Conservation (phyloP, 768 basidiomycete species). For the Dentipellis fragilis region DNA sequence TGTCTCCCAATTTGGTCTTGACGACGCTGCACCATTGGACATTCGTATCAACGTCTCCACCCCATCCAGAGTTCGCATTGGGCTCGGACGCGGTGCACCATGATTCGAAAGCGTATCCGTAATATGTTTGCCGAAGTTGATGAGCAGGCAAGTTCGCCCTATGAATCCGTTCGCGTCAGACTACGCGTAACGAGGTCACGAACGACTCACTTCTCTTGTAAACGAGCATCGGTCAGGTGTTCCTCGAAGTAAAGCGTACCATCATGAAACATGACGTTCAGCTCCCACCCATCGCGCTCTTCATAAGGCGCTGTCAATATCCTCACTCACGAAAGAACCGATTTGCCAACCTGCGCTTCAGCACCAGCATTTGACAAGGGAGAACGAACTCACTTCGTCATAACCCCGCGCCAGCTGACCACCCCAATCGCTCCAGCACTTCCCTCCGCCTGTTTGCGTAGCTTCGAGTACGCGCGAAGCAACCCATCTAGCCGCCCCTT, state of each 20-base stretch:
- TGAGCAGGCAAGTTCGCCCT: constrained; percentile 61
- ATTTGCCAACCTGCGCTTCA: constrained; percentile 7
- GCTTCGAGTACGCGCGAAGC: constrained; percentile 43
- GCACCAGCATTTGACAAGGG: constrained; percentile 5
- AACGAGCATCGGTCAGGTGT: constrained; percentile 45
- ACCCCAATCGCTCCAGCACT: constrained; percentile 38
- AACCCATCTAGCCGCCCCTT: constrained; percentile 60
- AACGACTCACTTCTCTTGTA: constrained; percentile 52
- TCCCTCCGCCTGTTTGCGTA: constrained; percentile 26
- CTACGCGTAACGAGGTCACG: neutral
- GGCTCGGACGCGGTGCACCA: constrained; percentile 54
- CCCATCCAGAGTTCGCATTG: constrained; percentile 40
- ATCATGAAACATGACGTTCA: constrained; percentile 72
- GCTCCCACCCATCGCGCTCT: constrained; percentile 65
- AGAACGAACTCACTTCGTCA: constrained; percentile 57
- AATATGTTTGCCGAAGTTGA: constrained; percentile 61
- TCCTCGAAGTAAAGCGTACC: constrained; percentile 72
- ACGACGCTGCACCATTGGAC: constrained; percentile 88
- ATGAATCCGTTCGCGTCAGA: constrained; percentile 1
- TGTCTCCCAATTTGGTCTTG: constrained; percentile 71
- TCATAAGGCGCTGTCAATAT: constrained; percentile 80
- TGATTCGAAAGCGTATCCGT: constrained; percentile 85
- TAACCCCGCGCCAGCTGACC: constrained; percentile 71
- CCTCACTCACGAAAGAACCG: constrained; percentile 35
- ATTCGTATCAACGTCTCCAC: constrained; percentile 79